Conservation (phyloP, 2,329 filamentous ascomycete species). For the Neofusicoccum sp. region DNA sequence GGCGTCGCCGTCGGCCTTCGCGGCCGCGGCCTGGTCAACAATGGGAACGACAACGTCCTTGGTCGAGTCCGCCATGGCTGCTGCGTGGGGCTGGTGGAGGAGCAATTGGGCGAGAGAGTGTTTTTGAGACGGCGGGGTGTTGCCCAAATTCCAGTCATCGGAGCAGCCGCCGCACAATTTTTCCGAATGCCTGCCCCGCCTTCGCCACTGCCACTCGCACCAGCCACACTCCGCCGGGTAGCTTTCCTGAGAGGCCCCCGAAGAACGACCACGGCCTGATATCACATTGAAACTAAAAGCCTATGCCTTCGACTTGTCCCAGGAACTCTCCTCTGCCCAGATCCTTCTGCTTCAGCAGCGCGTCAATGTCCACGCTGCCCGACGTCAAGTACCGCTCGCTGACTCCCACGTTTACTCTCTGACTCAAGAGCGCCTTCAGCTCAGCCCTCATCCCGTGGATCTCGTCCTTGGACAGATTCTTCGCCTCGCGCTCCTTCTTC, state of each 20-base stretch:
- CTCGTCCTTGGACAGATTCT: slow-evolving; percentile 69
- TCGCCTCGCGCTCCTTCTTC: slow-evolving; percentile 70
- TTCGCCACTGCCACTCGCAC: background rate
- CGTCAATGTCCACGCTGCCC: slow-evolving; percentile 78
- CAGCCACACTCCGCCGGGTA: background rate
- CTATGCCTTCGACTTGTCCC: slow-evolving; percentile 53
- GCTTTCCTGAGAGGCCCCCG: background rate
- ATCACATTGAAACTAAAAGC: slow-evolving; percentile 29
- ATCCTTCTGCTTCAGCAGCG: slow-evolving; percentile 60
- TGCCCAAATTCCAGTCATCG: slow-evolving; percentile 16
- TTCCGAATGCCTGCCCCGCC: slow-evolving; percentile 18
- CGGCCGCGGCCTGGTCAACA: slow-evolving; percentile 50
- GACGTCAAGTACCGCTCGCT: slow-evolving; percentile 82
- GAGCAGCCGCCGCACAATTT: slow-evolving; percentile 11
- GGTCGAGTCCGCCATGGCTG: slow-evolving; percentile 32
- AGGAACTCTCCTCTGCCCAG: slow-evolving; percentile 62
- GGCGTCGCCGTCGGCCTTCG: slow-evolving; percentile 28
- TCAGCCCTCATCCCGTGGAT: slow-evolving; percentile 68
- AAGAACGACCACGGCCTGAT: background rate
- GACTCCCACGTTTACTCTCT: slow-evolving; percentile 81
- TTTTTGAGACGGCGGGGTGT: slow-evolving; percentile 15
- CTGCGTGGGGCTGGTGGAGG: background rate
- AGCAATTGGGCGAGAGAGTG: slow-evolving; percentile 10
- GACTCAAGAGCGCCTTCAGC: slow-evolving; percentile 66
- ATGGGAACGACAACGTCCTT: slow-evolving; percentile 70